These are phyloP conservation scores for Penicillium sp. DNA, from an alignment of 2,329 filamentous ascomycete genomes.

Conservation along the genomic window DNA sequence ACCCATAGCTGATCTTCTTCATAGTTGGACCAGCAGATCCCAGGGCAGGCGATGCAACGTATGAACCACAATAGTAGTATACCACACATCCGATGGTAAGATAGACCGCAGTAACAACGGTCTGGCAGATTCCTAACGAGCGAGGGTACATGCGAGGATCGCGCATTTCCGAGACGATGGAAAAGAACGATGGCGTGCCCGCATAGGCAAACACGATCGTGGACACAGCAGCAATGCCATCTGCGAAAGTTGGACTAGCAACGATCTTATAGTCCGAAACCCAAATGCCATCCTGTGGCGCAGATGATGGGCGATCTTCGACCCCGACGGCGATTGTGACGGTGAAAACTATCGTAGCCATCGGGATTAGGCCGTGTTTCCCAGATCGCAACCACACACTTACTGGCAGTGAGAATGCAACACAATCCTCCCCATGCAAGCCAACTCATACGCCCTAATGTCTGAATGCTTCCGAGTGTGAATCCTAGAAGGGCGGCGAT, in stretches of 20 bases:
- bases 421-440: constrained; percentile 36
- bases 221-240: constrained; percentile 30
- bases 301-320: constrained; percentile 17
- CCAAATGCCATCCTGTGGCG: constrained; percentile 14
- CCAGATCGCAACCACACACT: neutral
- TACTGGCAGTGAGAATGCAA: constrained; percentile 19
- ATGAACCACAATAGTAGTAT: constrained; percentile 49
- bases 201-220: constrained; percentile 32
- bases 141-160: constrained; percentile 34
- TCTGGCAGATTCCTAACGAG: constrained; percentile 35
- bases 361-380: neutral
- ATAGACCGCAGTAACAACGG: constrained; percentile 36
- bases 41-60: constrained; percentile 49
- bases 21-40: constrained; percentile 43
- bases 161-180: constrained; percentile 42
- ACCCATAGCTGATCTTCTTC: constrained; percentile 49
- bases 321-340: constrained; percentile 20
- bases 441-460: constrained; percentile 34
- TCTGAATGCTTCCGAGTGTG: constrained; percentile 34
- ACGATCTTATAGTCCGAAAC: constrained; percentile 22
- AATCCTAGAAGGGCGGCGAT: constrained; percentile 26
- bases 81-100: constrained; percentile 42
- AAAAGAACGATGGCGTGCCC: constrained; percentile 36
- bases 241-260: constrained; percentile 23
- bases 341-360: constrained; percentile 10